Evolutionary conservation across 2,329 filamentous ascomycete species (phyloP).

Genomic region (Trichoderma arundinaceum): DNA sequence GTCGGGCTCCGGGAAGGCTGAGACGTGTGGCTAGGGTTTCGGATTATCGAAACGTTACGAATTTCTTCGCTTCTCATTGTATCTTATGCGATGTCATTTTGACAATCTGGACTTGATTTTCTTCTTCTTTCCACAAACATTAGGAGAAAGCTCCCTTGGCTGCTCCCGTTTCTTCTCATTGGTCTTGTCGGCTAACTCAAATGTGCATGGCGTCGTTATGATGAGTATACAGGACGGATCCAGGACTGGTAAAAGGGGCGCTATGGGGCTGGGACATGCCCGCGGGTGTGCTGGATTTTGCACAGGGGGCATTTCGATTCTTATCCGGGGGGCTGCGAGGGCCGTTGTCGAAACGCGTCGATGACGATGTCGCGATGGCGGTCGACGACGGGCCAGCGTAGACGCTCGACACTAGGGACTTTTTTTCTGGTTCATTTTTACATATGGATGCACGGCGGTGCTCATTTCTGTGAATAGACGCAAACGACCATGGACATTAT

Average conservation of each 20-base stretch:
- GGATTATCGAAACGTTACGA: conserved; percentile 31
- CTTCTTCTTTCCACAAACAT: conserved; percentile 22
- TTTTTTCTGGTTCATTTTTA: conserved; percentile 19
- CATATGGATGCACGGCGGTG: conserved; percentile 23
- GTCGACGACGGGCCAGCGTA: neutral
- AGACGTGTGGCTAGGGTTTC: conserved; percentile 32
- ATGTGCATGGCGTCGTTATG: conserved; percentile 33
- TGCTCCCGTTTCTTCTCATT: conserved; percentile 21
- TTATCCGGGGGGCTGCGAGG: neutral
- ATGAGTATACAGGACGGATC: conserved; percentile 34
- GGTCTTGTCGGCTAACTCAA: conserved; percentile 25
- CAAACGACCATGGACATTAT: conserved; percentile 15
- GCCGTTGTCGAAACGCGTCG: neutral
- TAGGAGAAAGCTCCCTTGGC: conserved; percentile 14
- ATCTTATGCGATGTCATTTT: conserved; percentile 36
- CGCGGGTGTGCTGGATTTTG: conserved; percentile 33
- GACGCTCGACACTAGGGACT: conserved; percentile 11
- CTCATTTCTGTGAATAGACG: conserved; percentile 27
- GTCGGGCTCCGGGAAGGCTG: conserved; percentile 29
- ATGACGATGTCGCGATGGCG: neutral
- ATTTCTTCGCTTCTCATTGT: conserved; percentile 36
- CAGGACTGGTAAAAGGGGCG: conserved; percentile 24
- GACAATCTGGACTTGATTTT: conserved; percentile 28
- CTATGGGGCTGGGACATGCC: conserved; percentile 25
- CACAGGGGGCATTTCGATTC: conserved; percentile 29